Evolutionary conservation across 768 basidiomycete genomes (phyloP), one percentile per base, ranked within the genome.

Genomic region (Coprinopsis marcescibilis): DNA sequence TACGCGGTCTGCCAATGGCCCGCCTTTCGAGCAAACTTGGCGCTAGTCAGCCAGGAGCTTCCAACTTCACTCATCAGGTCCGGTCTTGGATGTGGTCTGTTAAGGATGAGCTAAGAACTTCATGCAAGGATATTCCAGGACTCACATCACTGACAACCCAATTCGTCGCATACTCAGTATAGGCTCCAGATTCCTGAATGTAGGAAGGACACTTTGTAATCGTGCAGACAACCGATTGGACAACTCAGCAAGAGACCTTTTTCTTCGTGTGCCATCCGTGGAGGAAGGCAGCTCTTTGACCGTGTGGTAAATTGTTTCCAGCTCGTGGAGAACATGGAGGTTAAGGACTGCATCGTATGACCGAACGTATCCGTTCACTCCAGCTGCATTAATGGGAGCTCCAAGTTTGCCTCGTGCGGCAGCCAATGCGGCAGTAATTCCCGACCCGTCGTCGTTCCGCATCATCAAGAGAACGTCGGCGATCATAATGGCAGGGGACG

Each of bases 1-100:
- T 98, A 99, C 2, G 96, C 92, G 0, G 95, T 97, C 67, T 97
- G 95, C 73, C 81, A 84, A 60, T 98, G 93, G 0, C 90, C 87
- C 2, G 93, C 89, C 60, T 97, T 99, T 26, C 96, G 73, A 26
- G 96, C 96, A 46, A 93, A 92, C 61, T 94, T 97, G n/a, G 94
- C 86, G 50, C 86, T 97, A 21, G 79, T 72, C 11, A 98, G 75
- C 96, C 96, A 99, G 1, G 90, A 83, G 38, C 77, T 75, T 2
- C 91, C 86, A 29, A 94, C 82, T 54, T 86, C 83, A 12, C 66
- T 65, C 26, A 61, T 70, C n/a, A 78, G 63, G 32, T 63, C 64
- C 12, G 65, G 57, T 37, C 67, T 65, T 21, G 67, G 60, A 32
- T 61, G 61, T 23, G 65, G 60, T 15, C 66, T 69, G 40, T 54